Conservation (phyloP, 176 grass and related monocot species). For the Saccharum spontaneum region DNA sequence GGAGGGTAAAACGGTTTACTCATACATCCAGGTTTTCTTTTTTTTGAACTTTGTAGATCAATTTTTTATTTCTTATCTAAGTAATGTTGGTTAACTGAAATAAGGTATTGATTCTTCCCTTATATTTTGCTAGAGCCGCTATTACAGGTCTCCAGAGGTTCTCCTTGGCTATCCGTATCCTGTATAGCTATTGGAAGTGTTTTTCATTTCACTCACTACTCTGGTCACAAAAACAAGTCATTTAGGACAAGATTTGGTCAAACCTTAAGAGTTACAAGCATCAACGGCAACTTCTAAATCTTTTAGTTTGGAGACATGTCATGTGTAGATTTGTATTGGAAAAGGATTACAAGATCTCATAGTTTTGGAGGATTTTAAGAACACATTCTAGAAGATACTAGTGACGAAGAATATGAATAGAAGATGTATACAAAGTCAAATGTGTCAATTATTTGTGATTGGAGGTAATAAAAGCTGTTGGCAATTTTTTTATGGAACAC, state of each 20-base stretch:
- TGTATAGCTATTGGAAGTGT: slow-evolving; percentile 17
- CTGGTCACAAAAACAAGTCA: neutral
- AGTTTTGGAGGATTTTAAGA: neutral
- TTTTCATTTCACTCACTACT: slow-evolving; percentile 28
- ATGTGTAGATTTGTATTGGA: neutral
- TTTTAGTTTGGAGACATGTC: neutral
- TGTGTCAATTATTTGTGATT: neutral
- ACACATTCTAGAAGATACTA: neutral
- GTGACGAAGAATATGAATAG: neutral
- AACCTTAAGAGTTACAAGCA: neutral
- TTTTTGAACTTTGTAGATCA: slow-evolving; percentile 22
- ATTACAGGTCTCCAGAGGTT: slow-evolving; percentile 99
- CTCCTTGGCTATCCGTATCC: slow-evolving; percentile 99
- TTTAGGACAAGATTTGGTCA: neutral
- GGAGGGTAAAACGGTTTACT: slow-evolving; percentile 95
- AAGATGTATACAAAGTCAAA: neutral
- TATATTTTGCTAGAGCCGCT: slow-evolving; percentile 81
- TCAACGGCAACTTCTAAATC: neutral
- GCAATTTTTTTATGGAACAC: slow-evolving; percentile 1
- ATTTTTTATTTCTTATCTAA: slow-evolving; percentile 10
- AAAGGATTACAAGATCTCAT: neutral
- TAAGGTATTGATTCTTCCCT: slow-evolving; percentile 30
- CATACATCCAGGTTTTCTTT: slow-evolving; percentile 85
- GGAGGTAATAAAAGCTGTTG: slow-evolving; percentile 5
- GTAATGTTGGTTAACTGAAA: slow-evolving; percentile 28